Percentiles rank a stretch among this genome's conserved stretches.
These are phyloP conservation scores for Backusella circina DNA, from an alignment of 192 early-diverging fungal species.

Conservation along the genomic window DNA sequence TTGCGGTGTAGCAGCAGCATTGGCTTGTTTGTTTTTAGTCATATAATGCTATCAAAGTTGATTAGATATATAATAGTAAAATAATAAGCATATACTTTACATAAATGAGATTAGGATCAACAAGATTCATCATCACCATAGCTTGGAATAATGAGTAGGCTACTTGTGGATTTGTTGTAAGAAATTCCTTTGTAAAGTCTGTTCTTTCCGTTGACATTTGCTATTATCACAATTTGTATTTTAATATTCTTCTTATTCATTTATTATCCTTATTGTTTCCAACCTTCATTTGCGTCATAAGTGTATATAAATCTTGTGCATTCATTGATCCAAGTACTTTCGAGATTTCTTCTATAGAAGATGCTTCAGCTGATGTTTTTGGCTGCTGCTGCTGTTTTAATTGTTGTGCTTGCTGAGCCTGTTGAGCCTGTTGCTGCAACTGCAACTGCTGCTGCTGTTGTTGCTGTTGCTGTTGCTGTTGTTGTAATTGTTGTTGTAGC, in stretches of 20 bases:
- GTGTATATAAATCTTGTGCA: slow-evolving; percentile 55
- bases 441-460: background rate
- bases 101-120: slow-evolving; percentile 62
- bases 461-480: background rate
- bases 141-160: slow-evolving; percentile 84
- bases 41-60: slow-evolving; percentile 16
- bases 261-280: background rate
- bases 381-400: background rate
- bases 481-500: background rate
- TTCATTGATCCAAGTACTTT: slow-evolving; percentile 55
- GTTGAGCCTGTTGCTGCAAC: background rate
- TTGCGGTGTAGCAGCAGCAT: background rate
- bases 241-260: background rate
- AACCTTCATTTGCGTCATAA: slow-evolving; percentile 69
- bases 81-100: slow-evolving; percentile 22
- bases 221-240: slow-evolving; percentile 22
- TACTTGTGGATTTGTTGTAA: slow-evolving; percentile 76
- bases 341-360: slow-evolving; percentile 47
- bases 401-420: background rate
- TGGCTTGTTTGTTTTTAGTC: background rate
- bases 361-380: background rate
- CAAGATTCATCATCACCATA: slow-evolving; percentile 75
- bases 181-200: slow-evolving; percentile 60
- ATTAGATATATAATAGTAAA: background rate
- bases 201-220: slow-evolving; percentile 52